Evolutionary conservation across 176 grass and related monocot species (phyloP), one percentile per base, ranked within the genome.

Genomic region (Hordeum marinum): DNA sequence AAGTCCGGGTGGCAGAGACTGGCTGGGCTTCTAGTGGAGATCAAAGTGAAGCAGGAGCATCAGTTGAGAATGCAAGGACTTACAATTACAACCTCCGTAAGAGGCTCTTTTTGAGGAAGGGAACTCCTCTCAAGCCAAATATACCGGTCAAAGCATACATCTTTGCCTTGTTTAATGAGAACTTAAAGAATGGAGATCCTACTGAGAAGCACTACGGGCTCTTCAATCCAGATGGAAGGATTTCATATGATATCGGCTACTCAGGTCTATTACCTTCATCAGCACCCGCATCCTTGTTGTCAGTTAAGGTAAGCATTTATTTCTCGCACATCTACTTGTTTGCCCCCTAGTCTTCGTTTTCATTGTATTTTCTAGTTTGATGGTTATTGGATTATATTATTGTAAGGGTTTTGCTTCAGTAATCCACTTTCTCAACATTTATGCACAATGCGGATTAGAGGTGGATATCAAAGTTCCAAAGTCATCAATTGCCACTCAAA

Each of bases 101-200:
- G 69, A 78, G 91, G 21, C 88, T 99, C 59, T 94, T 94, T 82
- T 91, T 94, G 66, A 92, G 91, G 88, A 99, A 94, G 55, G 97
- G 97, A 82, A 99, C 97, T 77, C 94, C 97, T 88, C 88, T 92
- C 37, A 94, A 86, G 71, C 97, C 97, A 75, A 96, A 96, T 42
- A 91, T 36, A 75, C 86, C 78, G 48, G 90, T 92, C 25, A 89
- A 96, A 85, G 94, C 97, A 32, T 99, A 96, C 75, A 88, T 96
- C 64, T 99, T 99, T 92, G 97, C 97, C 0, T 90, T 99, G 60
- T 99, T 99, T 81, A 99, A 99, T 80, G 97, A 99, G 84, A 87
- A 99, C 87, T 74, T 37, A 2, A 99, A 99, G 79, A 2, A 14
- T 70, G 97, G 97, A 63, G 18, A 90, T 83, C 29, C 63, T 68